These are phyloP conservation scores for Candida fluviatilis DNA, from an alignment of 805 yeast species.

Conservation along the genomic window DNA sequence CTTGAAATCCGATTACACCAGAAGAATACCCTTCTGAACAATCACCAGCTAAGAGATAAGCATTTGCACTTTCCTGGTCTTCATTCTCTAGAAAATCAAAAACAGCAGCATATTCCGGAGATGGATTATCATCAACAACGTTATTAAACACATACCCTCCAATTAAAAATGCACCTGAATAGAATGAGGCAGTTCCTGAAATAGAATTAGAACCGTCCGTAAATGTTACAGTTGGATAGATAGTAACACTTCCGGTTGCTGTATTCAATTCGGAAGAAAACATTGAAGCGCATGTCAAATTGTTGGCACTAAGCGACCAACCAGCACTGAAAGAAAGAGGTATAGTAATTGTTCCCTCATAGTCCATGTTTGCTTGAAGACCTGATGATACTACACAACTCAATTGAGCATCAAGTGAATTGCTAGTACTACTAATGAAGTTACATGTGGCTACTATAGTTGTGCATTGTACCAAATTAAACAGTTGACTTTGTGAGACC, in stretches of 20 bases:
- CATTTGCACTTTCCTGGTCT: not conserved
- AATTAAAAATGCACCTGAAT: not conserved
- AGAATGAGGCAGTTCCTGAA: slow-evolving; percentile 10
- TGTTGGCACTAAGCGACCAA: slow-evolving; percentile 12
- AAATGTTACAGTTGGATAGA: slow-evolving; percentile 12
- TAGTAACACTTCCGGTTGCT: slow-evolving; percentile 12
- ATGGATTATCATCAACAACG: not conserved
- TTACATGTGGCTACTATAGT: slow-evolving; percentile 19
- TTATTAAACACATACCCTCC: not conserved
- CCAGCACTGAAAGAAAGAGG: slow-evolving; percentile 22
- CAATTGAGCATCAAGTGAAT: slow-evolving; percentile 13
- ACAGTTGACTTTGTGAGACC: slow-evolving; percentile 8
- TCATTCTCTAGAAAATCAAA: not conserved
- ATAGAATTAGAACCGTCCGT: slow-evolving; percentile 13
- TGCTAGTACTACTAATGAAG: slow-evolving; percentile 12
- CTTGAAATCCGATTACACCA: slow-evolving; percentile 12
- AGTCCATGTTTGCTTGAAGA: slow-evolving; percentile 11
- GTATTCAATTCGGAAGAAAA: slow-evolving; percentile 6
- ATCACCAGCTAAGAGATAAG: slow-evolving; percentile 7
- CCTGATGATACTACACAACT: slow-evolving; percentile 13
- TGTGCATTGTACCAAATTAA: slow-evolving; percentile 12
- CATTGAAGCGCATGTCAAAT: slow-evolving; percentile 15
- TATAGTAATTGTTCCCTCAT: slow-evolving; percentile 16
- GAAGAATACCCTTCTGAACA: slow-evolving; percentile 12
- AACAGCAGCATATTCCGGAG: not conserved